Evolutionary conservation across 352 stramenopile genomes (phyloP), one percentile per base, ranked within the genome.

Genomic region (Phytophthora agathidicida): DNA sequence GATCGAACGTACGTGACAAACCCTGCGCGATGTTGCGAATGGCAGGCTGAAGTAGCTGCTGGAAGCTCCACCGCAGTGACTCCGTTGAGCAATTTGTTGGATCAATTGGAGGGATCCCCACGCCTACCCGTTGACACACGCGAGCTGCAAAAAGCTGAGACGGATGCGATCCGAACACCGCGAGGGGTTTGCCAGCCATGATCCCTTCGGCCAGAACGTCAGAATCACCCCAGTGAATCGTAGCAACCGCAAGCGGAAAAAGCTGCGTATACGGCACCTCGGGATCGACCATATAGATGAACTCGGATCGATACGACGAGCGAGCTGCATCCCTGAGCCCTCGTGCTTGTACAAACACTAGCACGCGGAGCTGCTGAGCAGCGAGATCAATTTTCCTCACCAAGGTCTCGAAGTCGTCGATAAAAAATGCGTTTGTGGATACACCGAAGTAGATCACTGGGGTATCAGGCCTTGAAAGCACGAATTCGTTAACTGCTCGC

Each of bases 111-210:
- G 66, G 51, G 17, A 89, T 81, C 24, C 87, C 89, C 3, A 93
- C 86, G 5, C 80, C 83, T 7, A 75, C 59, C 9, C 75, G 69
- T 32, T 79, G 57, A 2, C 89, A 77, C 41, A 89, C 71, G 27
- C 73, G 68, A 11, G 83, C 83, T 69, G 82, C 89, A 65, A 96
- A 96, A 27, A 70, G 77, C 60, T 97, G 91, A 50, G 95, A 80
- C n/a, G 78, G 86, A 68, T 96, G 95, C 31, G 93, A 96, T 1
- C 88, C 86, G 53, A 78, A 93, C 16, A 97, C 68, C 26, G 93
- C 80, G 11, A 88, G 95, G 6, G 91, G 89, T 36, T 94, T 83
- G 9, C 86, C 86, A 47, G 80, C 76, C 30, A 75, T 55, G 9
- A 97, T 68, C 5, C 86, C 89, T 28, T 91, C 88, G 6, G 85